phyloP scores from a whole-genome alignment of 2,329 filamentous ascomycete genomes.

The Monilinia vaccinii-corymbosi region DNA sequence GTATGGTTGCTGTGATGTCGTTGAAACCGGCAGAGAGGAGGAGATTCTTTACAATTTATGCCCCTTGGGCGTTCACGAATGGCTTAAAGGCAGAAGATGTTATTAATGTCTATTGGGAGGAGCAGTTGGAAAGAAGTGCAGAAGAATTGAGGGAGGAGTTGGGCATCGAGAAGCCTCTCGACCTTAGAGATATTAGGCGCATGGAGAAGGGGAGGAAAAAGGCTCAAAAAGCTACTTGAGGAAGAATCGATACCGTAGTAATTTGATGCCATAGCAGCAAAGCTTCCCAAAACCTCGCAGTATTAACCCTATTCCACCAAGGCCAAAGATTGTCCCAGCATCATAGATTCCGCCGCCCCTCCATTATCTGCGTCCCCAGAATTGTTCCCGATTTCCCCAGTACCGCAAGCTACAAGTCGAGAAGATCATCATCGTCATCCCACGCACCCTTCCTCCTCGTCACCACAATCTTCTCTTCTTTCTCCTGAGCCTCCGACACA shows the following conservation, averaged over 20 bases:
- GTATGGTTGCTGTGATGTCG: constrained; percentile 60
- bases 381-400: neutral
- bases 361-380: neutral
- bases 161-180: constrained; percentile 80
- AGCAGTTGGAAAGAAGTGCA: constrained; percentile 79
- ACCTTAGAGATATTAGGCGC: constrained; percentile 70
- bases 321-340: neutral
- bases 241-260: constrained; percentile 24
- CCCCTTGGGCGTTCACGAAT: constrained; percentile 86
- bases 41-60: constrained; percentile 64
- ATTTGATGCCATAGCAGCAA: neutral
- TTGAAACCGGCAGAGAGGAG: constrained; percentile 54
- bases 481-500: constrained; percentile 68
- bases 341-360: neutral
- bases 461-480: constrained; percentile 77
- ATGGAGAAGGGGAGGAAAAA: constrained; percentile 60
- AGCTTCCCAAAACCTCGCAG: neutral
- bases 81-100: constrained; percentile 68
- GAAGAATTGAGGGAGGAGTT: constrained; percentile 63
- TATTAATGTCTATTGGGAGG: constrained; percentile 98
- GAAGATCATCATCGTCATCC: constrained; percentile 68
- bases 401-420: constrained; percentile 39
- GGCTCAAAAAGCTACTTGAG: constrained; percentile 37
- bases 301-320: neutral
- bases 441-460: constrained; percentile 79